Evolutionary conservation across 1,284 basidiomycete genomes (phyloP), one percentile per base, ranked within the genome.

Genomic region (Schizophyllum commune): DNA sequence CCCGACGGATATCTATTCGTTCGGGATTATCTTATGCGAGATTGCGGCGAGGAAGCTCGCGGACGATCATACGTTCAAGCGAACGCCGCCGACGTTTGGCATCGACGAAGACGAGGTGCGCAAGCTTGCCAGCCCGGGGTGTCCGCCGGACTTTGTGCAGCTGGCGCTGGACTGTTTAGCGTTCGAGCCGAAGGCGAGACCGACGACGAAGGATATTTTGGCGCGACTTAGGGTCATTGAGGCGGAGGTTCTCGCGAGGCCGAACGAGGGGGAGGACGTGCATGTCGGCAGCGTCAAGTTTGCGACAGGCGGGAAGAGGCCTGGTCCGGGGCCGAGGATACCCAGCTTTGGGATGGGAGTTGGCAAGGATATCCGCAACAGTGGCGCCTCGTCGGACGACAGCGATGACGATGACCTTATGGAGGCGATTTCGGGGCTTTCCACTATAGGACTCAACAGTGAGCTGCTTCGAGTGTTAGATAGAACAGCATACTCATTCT

Each of bases 1-100:
- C 6, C 89, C 93, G 2, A 96, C 96, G 6, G 96, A 99, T 71
- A 87, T 98, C 11, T 98, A 93, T 73, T 96, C 94, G 5, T 83
- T 98, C 20, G 96, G 96, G 0, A 87, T 99, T 71, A 96, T 99
- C 67, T 90, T 97, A 68, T 91, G 92, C 69, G 96, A 99, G 76
- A 92, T 99, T 66, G 81, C 88, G 1, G 84, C 91, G 0, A 82
- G 95, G n/a, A 85, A 81, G 61, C 80, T 98, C 20, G 94, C 95
- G 0, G 93, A 95, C 65, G 85, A 92, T 63, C 74, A 81, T 60
- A 83, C 86, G 56, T 96, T 95, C 77, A 89, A 88, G 74, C 86
- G 94, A 8, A 75, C 79, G 4, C 83, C 92, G 0, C 94, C 95
- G 0, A 73, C 77, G 1, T 98, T 95, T 73, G 84, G 82, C 1